Base-by-base conservation (phyloP, 2,329 filamentous ascomycete species). In the Triangularia verruculosa region DNA sequence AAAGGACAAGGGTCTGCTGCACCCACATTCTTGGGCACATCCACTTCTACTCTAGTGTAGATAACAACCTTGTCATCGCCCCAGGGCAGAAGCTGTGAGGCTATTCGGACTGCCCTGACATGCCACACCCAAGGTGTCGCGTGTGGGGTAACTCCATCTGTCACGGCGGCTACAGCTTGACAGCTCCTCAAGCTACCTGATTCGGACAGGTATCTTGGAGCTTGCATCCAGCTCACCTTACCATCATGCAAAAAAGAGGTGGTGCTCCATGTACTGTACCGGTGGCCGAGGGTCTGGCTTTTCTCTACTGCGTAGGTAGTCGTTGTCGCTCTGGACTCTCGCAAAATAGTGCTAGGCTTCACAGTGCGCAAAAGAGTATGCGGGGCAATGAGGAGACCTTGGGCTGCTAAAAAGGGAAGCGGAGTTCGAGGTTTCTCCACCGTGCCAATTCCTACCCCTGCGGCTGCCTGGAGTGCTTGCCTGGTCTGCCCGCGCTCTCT, bases 281-380 rank as follows among this genome's bases (percentile, higher is more conserved):
- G 34, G 15, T 4, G 9, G 17, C 20, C 24, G 47, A 53, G 6
- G 47, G 47, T 52, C 47, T 52, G 47, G 47, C 47, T n/a, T 52
- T 20, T 52, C 47, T 52, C 22, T 8, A 8, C 8, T n/a, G n/a
- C n/a, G n/a, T n/a, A n/a, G n/a, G n/a, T 13, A n/a, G 52, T 13
- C 32, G 22, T 57, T 27, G 22, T 27, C 61, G 4, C 20, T 15
- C 22, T 54, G 32, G 27, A 15, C 32, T 56, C 39, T n/a, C 39
- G 43, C 43, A 20, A 20, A 20, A n/a, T n/a, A n/a, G n/a, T 47
- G 11, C 39, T 17, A 47, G n/a, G n/a, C 28, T 15, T 30, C 62
- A 66, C 65, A 64, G 62, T 66, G 62, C 57, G 61, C 53, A n/a
- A 17, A 59, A n/a, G 6, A n/a, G 39, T 20, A 30, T 55, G 59